Percentiles rank a stretch among this genome's conserved stretches.
These are phyloP conservation scores for Xanthoconium separans DNA, from an alignment of 1,284 basidiomycete species.

Conservation along the genomic window DNA sequence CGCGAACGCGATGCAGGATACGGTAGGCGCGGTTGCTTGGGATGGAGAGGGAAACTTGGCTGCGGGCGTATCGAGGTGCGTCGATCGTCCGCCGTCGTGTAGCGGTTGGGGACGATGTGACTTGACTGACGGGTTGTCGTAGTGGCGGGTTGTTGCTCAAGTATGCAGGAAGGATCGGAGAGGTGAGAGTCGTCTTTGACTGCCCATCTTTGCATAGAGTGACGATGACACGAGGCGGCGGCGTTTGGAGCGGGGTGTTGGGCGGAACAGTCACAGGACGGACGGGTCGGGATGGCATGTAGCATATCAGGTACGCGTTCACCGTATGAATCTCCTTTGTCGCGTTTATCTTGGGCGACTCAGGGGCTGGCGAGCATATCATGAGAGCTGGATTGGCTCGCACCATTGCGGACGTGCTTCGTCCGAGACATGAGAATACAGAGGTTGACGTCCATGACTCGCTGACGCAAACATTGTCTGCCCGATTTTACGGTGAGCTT, in stretches of 20 bases:
- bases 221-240: slow-evolving; percentile 45
- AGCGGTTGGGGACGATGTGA: not conserved
- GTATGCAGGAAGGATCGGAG: slow-evolving; percentile 65
- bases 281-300: slow-evolving; percentile 48
- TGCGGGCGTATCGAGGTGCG: slow-evolving; percentile 74
- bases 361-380: slow-evolving; percentile 58
- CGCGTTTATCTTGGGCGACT: slow-evolving; percentile 38
- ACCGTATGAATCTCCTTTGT: slow-evolving; percentile 34
- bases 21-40: slow-evolving; percentile 69
- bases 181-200: slow-evolving; percentile 40
- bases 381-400: slow-evolving; percentile 45
- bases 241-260: slow-evolving; percentile 70
- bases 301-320: slow-evolving; percentile 60
- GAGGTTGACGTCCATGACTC: slow-evolving; percentile 43
- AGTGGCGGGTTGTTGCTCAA: slow-evolving; percentile 78
- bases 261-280: slow-evolving; percentile 43
- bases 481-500: slow-evolving; percentile 41
- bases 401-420: slow-evolving; percentile 40
- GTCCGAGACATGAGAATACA: slow-evolving; percentile 15
- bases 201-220: not conserved
- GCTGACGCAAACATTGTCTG: slow-evolving; percentile 36
- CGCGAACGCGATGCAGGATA: slow-evolving; percentile 54
- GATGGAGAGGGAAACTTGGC: slow-evolving; percentile 46
- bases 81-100: not conserved
- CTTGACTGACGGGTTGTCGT: not conserved